Base-by-base conservation (phyloP, 1,284 basidiomycete species). In the Rhizoctonia solani region DNA sequence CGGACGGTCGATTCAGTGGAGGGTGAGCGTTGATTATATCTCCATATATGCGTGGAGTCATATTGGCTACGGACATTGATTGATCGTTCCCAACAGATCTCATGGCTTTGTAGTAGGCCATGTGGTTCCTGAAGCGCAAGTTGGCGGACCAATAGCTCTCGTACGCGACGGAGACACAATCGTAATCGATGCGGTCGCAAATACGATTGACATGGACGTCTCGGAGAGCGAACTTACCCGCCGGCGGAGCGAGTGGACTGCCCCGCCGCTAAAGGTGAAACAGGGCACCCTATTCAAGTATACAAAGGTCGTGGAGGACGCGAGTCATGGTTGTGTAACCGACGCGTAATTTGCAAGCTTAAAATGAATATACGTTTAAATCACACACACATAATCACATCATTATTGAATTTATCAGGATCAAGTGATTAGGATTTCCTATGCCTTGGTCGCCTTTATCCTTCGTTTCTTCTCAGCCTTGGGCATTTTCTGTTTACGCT, bases 1-100 rank as follows among this genome's bases (percentile, higher is more conserved):
- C 94, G 16, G 94, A 97, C 78, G 94, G 95, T 56, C 87, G 94
- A 70, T 97, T 97, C 81, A 93, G 90, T 73, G 95, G 94, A 77
- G 94, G 91, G 89, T 92, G 72, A 76, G 85, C 79, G 50, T 69
- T 52, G 42, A 23, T 27, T 4, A n/a, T 47, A 29, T 39, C 16
- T 41, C 30, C n/a, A 25, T 68, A 27, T 49, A 63, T 65, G 49
- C 41, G 37, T 41, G 23, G 16, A 8, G 44, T 49, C n/a, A 29
- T 47, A 42, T 42, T 58, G 42, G 37, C 54, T 37, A 55, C 8
- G 30, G 1, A 53, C n/a, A 34, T 55, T 55, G 54, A 37, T 55
- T 56, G 27, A 30, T 34, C 42, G n/a, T 41, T 34, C 21, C 32
- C 16, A 27, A 42, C 72, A 88, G 90, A 73, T 92, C 90, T 50